A percentile compares a stretch with the other conserved stretches of the same genome.
These are phyloP conservation scores for peach (Prunus persica) DNA, from an alignment of 306 rosid genomes.

Conservation along the genomic window DNA sequence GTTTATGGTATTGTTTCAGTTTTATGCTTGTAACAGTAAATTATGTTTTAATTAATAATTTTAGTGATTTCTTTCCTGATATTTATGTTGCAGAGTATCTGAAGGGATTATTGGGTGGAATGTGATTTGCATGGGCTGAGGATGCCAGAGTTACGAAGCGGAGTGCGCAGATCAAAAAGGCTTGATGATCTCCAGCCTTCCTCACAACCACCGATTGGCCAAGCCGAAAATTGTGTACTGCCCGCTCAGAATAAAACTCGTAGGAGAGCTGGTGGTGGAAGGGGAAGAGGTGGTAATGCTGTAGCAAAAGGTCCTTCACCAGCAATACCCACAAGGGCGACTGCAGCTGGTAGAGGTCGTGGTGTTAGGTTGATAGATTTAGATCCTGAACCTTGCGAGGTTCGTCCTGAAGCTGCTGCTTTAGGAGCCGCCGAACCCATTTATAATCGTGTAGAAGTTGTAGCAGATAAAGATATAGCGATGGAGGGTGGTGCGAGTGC, in stretches of 20 bases:
- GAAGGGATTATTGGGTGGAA: conserved; percentile 37
- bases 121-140: conserved; percentile 98
- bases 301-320: conserved; percentile 74
- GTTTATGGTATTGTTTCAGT: background rate
- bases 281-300: conserved; percentile 89
- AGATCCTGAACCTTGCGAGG: conserved; percentile 75
- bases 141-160: conserved; percentile 99
- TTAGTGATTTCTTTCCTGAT: conserved; percentile 4
- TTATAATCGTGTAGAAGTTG: conserved; percentile 53
- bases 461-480: conserved; percentile 62
- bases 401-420: conserved; percentile 61
- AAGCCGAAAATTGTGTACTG: conserved; percentile 61
- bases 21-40: background rate
- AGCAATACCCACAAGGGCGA: conserved; percentile 77
- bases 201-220: conserved; percentile 61
- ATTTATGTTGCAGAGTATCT: conserved; percentile 38
- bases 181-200: conserved; percentile 90
- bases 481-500: conserved; percentile 90
- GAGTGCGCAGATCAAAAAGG: conserved; percentile 93
- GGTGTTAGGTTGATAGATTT: conserved; percentile 74
- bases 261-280: conserved; percentile 80
- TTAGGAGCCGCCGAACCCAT: conserved; percentile 60
- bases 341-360: conserved; percentile 94
- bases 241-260: conserved; percentile 67
- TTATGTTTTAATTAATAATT: conserved; percentile 1